Percentiles rank a stretch among this genome's conserved stretches.
phyloP scores from a whole-genome alignment of 306 rosid species.

The Hippophae rhamnoides region DNA sequence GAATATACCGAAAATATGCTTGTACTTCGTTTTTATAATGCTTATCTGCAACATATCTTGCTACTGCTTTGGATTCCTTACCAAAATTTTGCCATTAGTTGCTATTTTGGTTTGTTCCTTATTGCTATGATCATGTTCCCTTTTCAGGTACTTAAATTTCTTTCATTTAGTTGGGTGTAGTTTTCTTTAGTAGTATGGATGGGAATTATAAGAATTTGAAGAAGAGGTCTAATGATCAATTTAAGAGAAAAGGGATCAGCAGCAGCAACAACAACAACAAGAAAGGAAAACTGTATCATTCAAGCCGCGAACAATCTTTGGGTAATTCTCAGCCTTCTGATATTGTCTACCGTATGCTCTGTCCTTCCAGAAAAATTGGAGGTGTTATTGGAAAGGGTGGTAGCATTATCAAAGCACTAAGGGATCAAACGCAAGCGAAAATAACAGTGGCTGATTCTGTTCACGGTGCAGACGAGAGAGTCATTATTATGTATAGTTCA shows the following conservation, averaged over 20 bases:
- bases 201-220: constrained; percentile 14
- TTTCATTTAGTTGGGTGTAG: not conserved
- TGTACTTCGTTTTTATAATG: not conserved
- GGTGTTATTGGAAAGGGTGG: constrained; percentile 36
- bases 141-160: not conserved
- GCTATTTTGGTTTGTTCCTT: not conserved
- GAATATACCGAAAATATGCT: no score
- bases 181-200: constrained; percentile 16
- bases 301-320: constrained; percentile 5
- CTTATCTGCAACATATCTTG: not conserved
- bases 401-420: constrained; percentile 18
- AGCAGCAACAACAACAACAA: constrained; percentile 1
- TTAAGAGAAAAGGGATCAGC: constrained; percentile 20
- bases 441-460: constrained; percentile 31
- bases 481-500: constrained; percentile 23
- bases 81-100: not conserved
- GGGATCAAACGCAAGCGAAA: constrained; percentile 27
- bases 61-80: not conserved
- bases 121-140: not conserved
- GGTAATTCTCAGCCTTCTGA: constrained; percentile 18
- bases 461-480: constrained; percentile 28
- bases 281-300: constrained; percentile 18
- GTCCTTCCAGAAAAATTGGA: constrained; percentile 29
- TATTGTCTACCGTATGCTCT: constrained; percentile 25
- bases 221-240: constrained; percentile 11